Base-by-base conservation (phyloP, 768 basidiomycete species). In the Kwoniella europaea region DNA sequence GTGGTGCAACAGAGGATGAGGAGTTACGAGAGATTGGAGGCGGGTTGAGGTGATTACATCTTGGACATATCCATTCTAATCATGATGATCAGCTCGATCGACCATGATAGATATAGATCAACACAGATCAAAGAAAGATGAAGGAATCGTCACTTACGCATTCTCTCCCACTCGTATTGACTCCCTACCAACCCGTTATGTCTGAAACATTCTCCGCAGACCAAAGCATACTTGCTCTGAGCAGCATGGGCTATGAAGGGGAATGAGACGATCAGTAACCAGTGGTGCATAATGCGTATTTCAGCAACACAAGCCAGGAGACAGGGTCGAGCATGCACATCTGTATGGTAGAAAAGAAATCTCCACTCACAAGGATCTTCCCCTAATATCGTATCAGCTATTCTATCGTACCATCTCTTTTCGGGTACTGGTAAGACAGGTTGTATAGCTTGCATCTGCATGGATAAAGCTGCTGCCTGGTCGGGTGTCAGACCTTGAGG, bases 131-230 rank as follows among this genome's bases (percentile, higher is more conserved):
- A 50, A 27, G 15, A 10, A 35, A 20, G 44, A 27, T 52, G n/a
- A 29, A 54, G 44, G 16, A n/a, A n/a, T 13, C 43, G 3, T 15
- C 10, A 80, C 82, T 75, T 62, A 83, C 82, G 79, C 75, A 80
- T 81, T 24, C 77, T 63, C 69, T 81, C 82, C 82, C 82, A 83
- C 64, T 83, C 81, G 58, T 79, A 76, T 62, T 83, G 80, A 65
- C 78, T 77, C 5, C 78, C 79, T 12, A 83, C 77, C n/a, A 83
- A 59, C 1, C 82, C 82, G 58, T 82, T 82, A 71, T 83, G 82
- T 57, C 81, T 70, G 71, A 83, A 83, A 69, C 82, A 83, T 58
- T 81, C 76, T 7, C 74, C 79, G 67, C 82, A 83, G 0, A 83
- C 82, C 65, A 83, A 68, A 12, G 82, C 82, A 61, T 77, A 83